Base-by-base conservation (phyloP, 768 basidiomycete genomes). In the Kwoniella mangroviensis region DNA sequence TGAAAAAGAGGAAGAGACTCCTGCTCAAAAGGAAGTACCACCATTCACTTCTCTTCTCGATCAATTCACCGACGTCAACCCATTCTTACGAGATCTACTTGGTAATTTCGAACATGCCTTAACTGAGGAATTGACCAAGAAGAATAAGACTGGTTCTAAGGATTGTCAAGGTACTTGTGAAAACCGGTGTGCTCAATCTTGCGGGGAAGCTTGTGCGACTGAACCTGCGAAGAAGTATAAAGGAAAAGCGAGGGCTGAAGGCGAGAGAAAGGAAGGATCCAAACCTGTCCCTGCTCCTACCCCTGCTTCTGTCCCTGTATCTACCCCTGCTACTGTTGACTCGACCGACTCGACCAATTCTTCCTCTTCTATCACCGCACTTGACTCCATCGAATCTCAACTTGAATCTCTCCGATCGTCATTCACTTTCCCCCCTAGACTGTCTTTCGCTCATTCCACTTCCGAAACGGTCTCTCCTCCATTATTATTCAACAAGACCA, bases 401-500 rank as follows among this genome's bases (percentile, higher is more conserved):
- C 72, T 81, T 43, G 24, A 54, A 4, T 67, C 61, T 21, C 69
- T 72, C 49, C 60, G 52, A 13, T 65, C 61, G 6, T 68, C 72
- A 45, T 81, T 79, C 69, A 70, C 71, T 24, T 79, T 79, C 70
- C 79, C 79, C 13, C 15, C 65, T 19, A 64, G 40, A 10, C 74
- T 81, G 5, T 57, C 73, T 40, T 81, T 81, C 68, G 72, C 72
- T 17, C 68, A 72, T 34, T 42, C 71, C 49, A 66, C 72, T 15
- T 41, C 71, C 10, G 56, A 54, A 17, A 10, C 41, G 9, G 19
- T 17, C 41, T 41, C 34, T 24, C 76, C 79, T 19, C 17, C 72
- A 11, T 86, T 92, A 43, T 87, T 88, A 3, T 92, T 86, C 83
- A 88, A 89, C 7, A 82, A 86, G 1, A 84, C 78, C 54, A 92